These are phyloP conservation scores for Russula lepida DNA, from an alignment of 768 basidiomycete genomes.

Conservation along the genomic window DNA sequence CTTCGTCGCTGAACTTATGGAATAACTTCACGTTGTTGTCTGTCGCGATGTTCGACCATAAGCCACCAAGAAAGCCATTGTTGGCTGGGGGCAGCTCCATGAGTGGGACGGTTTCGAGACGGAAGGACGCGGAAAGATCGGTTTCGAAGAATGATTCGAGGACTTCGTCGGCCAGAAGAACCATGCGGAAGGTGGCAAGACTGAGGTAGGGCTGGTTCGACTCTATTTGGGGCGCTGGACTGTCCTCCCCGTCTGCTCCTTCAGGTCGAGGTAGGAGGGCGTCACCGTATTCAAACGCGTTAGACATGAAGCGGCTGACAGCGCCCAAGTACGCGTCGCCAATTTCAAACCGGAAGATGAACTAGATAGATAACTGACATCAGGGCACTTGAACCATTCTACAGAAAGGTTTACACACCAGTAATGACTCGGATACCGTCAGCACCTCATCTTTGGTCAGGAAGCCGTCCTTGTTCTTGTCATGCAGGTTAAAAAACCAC, in stretches of 20 bases:
- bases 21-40: conserved; percentile 91
- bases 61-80: conserved; percentile 64
- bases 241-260: conserved; percentile 30
- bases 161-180: conserved; percentile 92
- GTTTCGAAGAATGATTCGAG: conserved; percentile 95
- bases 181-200: conserved; percentile 97
- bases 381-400: background rate
- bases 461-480: conserved; percentile 93
- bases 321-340: conserved; percentile 96
- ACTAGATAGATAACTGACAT: conserved; percentile 42
- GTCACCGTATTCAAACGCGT: conserved; percentile 97
- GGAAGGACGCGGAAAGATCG: conserved; percentile 84
- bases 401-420: conserved; percentile 44
- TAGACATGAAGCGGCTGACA: conserved; percentile 94
- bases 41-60: conserved; percentile 85
- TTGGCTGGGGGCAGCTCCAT: conserved; percentile 52
- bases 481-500: conserved; percentile 96
- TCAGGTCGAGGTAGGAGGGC: conserved; percentile 62
- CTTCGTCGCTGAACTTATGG: conserved; percentile 86
- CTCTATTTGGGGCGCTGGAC: conserved; percentile 41
- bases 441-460: conserved; percentile 95
- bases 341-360: conserved; percentile 95
- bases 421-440: conserved; percentile 86
- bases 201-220: conserved; percentile 90
- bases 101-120: conserved; percentile 61